phyloP scores from a whole-genome alignment of 352 stramenopile genomes.

The Plasmopara halstedii region DNA sequence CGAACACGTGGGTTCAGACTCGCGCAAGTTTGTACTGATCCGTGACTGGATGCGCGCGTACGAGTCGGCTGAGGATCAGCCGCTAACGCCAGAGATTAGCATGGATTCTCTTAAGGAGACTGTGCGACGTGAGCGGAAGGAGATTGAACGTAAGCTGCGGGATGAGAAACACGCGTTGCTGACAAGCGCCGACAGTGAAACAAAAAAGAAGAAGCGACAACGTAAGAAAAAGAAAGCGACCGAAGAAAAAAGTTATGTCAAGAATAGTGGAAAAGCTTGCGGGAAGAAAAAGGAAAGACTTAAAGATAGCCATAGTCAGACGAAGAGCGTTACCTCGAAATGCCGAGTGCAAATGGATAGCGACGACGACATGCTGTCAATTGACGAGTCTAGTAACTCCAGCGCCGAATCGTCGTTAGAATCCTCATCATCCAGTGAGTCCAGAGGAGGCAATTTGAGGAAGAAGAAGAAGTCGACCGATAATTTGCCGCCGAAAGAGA shows the following conservation, averaged over 20 bases:
- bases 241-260: constrained; percentile 2
- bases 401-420: constrained; percentile 21
- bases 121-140: constrained; percentile 38
- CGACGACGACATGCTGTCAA: constrained; percentile 28
- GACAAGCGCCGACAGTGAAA: constrained; percentile 15
- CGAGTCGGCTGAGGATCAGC: constrained; percentile 40
- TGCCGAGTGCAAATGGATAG: constrained; percentile 18
- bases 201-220: constrained; percentile 19
- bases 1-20: constrained; percentile 41
- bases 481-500: constrained; percentile 52
- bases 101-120: constrained; percentile 49
- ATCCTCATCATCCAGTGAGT: constrained; percentile 26
- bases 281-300: constrained; percentile 5
- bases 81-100: constrained; percentile 40
- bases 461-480: constrained; percentile 29
- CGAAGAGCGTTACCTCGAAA: constrained; percentile 6
- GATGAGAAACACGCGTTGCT: constrained; percentile 42
- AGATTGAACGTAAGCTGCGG: constrained; percentile 28
- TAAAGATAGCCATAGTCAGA: constrained; percentile 2
- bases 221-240: constrained; percentile 23
- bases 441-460: constrained; percentile 23
- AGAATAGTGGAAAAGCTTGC: constrained; percentile 14
- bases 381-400: constrained; percentile 20
- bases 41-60: constrained; percentile 74
- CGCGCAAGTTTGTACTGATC: constrained; percentile 55